phyloP scores from a whole-genome alignment of 306 rosid species.

The Prunus mume region DNA sequence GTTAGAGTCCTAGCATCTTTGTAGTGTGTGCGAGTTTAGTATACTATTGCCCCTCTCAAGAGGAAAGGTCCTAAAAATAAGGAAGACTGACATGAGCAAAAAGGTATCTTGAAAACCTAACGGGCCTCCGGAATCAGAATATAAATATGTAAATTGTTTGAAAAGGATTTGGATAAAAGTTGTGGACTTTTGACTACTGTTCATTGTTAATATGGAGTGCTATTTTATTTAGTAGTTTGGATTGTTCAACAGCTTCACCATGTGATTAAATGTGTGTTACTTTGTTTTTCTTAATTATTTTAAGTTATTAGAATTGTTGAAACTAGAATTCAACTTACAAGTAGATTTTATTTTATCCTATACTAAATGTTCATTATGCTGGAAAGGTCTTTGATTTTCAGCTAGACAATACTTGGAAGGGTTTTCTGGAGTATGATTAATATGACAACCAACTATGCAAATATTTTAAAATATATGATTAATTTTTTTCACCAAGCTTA shows the following conservation, averaged over 20 bases:
- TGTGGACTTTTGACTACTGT: background rate
- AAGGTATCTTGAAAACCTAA: no score
- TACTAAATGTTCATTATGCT: slow-evolving; percentile 32
- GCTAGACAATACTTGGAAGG: slow-evolving; percentile 99
- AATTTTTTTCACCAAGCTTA: background rate
- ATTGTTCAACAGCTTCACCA: background rate
- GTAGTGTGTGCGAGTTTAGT: no score
- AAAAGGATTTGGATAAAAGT: background rate
- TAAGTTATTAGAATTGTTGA: background rate
- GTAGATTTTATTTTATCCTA: background rate
- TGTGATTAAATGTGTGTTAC: background rate
- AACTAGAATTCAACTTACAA: background rate
- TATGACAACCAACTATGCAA: background rate
- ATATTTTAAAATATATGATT: background rate
- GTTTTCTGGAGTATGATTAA: slow-evolving; percentile 67
- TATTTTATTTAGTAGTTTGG: background rate
- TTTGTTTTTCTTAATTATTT: background rate
- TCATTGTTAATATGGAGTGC: background rate
- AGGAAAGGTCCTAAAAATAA: no score
- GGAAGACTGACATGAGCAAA: no score
- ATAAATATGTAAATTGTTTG: background rate
- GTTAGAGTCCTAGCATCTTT: no score
- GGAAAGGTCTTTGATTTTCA: slow-evolving; percentile 94
- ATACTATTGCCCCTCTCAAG: no score
- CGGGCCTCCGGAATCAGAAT: background rate